Evolutionary conservation across 371 early-diverging fungal genomes (phyloP).

Genomic region (Mortierella sp.): DNA sequence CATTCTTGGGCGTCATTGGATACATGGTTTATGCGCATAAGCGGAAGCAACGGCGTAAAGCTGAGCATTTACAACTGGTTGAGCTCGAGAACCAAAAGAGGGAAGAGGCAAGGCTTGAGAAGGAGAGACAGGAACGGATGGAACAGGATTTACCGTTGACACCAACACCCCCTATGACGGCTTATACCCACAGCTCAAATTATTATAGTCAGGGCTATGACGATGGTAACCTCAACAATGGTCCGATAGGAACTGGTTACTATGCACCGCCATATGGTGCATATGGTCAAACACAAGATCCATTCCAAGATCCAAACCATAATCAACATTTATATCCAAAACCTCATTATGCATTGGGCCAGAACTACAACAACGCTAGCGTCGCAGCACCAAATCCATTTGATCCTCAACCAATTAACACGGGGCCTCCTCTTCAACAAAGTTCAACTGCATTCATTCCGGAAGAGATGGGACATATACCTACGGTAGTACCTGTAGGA

Average conservation of each 20-base stretch:
- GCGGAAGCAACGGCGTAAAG: conserved; percentile 24
- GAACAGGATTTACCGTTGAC: conserved; percentile 18
- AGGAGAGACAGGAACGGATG: conserved; percentile 15
- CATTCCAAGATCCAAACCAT: conserved; percentile 29
- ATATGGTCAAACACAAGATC: conserved; percentile 2
- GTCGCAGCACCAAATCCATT: neutral
- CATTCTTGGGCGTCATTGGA: conserved; percentile 30
- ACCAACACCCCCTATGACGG: conserved; percentile 5
- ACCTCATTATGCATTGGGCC: neutral
- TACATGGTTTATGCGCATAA: conserved; percentile 31
- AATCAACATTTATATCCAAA: conserved; percentile 7
- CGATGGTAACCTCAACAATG: neutral
- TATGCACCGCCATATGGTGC: conserved; percentile 3
- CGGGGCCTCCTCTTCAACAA: neutral
- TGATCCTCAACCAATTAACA: neutral
- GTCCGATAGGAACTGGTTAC: neutral
- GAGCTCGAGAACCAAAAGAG: conserved; percentile 32
- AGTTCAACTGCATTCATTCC: conserved; percentile 12
- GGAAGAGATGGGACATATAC: conserved; percentile 39
- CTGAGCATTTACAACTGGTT: conserved; percentile 21
- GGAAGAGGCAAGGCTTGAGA: conserved; percentile 23
- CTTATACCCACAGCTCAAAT: conserved; percentile 15
- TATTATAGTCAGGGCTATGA: neutral
- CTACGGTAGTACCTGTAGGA: conserved; percentile 1
- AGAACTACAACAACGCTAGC: neutral